Base-by-base conservation (phyloP, 495 filamentous ascomycete species). In the Trichoderma virens region DNA sequence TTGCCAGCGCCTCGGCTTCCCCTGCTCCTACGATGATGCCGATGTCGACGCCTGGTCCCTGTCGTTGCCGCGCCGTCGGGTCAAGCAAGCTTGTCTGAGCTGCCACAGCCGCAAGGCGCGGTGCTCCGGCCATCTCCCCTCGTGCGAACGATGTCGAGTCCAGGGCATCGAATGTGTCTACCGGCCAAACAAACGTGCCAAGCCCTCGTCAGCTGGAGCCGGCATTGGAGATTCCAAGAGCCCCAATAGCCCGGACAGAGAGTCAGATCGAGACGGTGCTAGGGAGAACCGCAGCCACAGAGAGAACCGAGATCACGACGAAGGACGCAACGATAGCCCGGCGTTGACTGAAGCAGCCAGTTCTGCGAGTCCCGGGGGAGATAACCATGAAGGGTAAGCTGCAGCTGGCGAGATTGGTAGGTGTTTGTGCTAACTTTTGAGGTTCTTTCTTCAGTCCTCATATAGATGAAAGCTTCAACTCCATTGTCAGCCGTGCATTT, bases 101-200 rank as follows among this genome's bases (percentile, higher is more conserved):
- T 82, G 79, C 64, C 79, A 82, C 60, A 71, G 74, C 11, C 73
- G 78, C 51, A 82, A 82, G 67, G 79, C 79, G 27, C 70, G 78
- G 32, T 82, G 79, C 71, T 80, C 73, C 60, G 79, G 79, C 23
- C 71, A 76, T 63, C 70, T 76, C 23, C 78, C 78, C n/a, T 72
- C 73, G 60, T 82, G 79, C 64, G 77, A 79, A 35, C 71, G 79
- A 5, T 82, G 79, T 59, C 76, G 75, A 18, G 66, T 70, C 32
- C 79, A 80, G 62, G 74, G 73, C 5, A 75, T 82, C n/a, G 77
- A 80, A 60, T 82, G 79, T 38, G 68, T 82, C 47, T 80, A 80
- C 64, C 76, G 76, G 27, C 77, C 76, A 8, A 78, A 75, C 6
- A 82, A 79, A 66, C 73, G 79, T 64, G 73, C 78, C 0, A 32